A percentile compares a stretch with the other conserved stretches of the same genome.
phyloP scores from a whole-genome alignment of 2,329 filamentous ascomycete genomes.

The Xylaria hypoxylon region DNA sequence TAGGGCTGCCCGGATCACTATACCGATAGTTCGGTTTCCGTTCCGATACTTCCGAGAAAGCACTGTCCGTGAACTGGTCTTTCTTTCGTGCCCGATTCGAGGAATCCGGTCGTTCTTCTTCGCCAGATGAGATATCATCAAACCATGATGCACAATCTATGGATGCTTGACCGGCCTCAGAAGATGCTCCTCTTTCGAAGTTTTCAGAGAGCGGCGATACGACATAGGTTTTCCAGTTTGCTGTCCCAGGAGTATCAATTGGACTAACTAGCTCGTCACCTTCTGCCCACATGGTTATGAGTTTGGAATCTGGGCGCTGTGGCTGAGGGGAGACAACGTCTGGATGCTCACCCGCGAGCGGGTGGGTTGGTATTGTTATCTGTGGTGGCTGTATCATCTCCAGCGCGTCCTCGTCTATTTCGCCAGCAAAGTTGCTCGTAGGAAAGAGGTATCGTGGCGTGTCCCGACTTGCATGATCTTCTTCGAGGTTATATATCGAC shows the following conservation, averaged over 20 bases:
- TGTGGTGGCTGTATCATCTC: constrained; percentile 35
- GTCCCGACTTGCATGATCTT: constrained; percentile 12
- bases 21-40: constrained; percentile 41
- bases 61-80: background rate
- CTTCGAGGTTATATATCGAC: constrained; percentile 37
- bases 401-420: constrained; percentile 35
- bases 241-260: constrained; percentile 37
- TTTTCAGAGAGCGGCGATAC: constrained; percentile 47
- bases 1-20: constrained; percentile 46
- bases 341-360: constrained; percentile 25
- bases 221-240: constrained; percentile 35
- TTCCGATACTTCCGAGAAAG: constrained; percentile 6
- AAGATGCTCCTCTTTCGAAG: constrained; percentile 15
- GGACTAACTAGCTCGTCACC: constrained; percentile 44
- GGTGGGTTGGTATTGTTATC: constrained; percentile 19
- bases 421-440: constrained; percentile 19
- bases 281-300: constrained; percentile 35
- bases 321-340: constrained; percentile 42
- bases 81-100: background rate
- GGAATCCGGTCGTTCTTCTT: constrained; percentile 1
- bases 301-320: constrained; percentile 37
- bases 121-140: constrained; percentile 34
- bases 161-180: constrained; percentile 7
- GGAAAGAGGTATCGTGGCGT: constrained; percentile 9
- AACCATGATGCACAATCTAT: constrained; percentile 27